These are phyloP conservation scores for Trichophyton benhamiae DNA, from an alignment of 2,329 filamentous ascomycete species.

Conservation along the genomic window DNA sequence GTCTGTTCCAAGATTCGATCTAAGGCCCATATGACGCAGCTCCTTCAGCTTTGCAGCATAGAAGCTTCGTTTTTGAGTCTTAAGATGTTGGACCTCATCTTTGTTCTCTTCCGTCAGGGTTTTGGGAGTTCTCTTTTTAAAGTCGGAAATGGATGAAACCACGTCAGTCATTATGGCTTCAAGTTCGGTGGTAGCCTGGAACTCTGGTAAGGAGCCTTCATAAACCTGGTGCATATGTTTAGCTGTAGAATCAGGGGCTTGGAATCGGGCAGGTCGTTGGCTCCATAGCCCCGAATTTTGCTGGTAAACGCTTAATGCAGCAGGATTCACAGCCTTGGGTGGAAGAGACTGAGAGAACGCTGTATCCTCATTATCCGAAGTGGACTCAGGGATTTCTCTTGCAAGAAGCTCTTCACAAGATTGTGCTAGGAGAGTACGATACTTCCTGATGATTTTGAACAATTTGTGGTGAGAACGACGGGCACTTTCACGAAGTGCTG, in stretches of 20 bases:
- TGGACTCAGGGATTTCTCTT: conserved; percentile 22
- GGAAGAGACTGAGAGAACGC: background rate
- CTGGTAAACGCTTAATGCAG: conserved; percentile 24
- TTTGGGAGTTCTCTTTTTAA: conserved; percentile 72
- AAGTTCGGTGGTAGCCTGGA: conserved; percentile 49
- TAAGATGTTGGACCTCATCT: conserved; percentile 71
- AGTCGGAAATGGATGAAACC: conserved; percentile 53
- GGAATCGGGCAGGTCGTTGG: conserved; percentile 51
- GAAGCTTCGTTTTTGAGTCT: conserved; percentile 76
- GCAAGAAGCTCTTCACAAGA: conserved; percentile 52
- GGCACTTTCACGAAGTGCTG: conserved; percentile 75
- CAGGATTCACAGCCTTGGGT: conserved; percentile 16
- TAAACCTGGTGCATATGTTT: conserved; percentile 60
- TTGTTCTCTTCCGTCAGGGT: conserved; percentile 81
- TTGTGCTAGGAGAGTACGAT: conserved; percentile 64
- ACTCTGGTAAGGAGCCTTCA: conserved; percentile 38
- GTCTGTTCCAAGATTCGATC: conserved; percentile 64
- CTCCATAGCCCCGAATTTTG: conserved; percentile 23
- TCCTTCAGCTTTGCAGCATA: conserved; percentile 79
- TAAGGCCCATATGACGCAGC: conserved; percentile 78
- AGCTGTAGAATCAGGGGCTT: conserved; percentile 56
- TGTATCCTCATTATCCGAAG: background rate
- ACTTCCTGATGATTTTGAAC: conserved; percentile 83
- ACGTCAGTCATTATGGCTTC: conserved; percentile 58
- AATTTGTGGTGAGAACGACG: conserved; percentile 82